Conservation (phyloP, 1,284 basidiomycete genomes). For the Trichosporon coremiiforme region DNA sequence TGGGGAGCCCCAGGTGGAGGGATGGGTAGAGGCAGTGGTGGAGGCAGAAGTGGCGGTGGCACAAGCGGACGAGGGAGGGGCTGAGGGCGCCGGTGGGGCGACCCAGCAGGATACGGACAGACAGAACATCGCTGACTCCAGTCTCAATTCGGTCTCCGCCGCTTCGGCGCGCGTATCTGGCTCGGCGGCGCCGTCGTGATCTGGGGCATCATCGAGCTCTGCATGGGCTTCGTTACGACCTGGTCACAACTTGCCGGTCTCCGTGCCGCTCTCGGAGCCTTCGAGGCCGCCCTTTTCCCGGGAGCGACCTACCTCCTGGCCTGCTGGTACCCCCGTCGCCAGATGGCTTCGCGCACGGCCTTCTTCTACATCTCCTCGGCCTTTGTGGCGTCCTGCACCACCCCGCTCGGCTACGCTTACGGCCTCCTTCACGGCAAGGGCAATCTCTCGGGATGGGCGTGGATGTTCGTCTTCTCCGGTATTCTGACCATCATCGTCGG, state of each 20-base stretch:
- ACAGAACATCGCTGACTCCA: neutral
- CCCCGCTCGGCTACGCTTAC: constrained; percentile 27
- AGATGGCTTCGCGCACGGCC: constrained; percentile 50
- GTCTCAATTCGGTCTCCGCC: constrained; percentile 38
- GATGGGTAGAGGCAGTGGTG: too few species aligned
- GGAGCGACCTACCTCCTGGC: constrained; percentile 57
- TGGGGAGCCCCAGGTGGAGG: too few species aligned
- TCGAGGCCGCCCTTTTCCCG: constrained; percentile 53
- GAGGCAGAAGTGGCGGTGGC: too few species aligned
- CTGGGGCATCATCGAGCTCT: constrained; percentile 57
- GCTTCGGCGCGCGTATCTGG: constrained; percentile 32
- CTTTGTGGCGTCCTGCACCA: constrained; percentile 22
- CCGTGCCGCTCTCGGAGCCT: constrained; percentile 55
- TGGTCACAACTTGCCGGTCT: constrained; percentile 54
- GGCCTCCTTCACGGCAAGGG: constrained; percentile 26
- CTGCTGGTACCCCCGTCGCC: constrained; percentile 58
- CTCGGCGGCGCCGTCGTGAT: constrained; percentile 32
- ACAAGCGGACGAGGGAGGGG: too few species aligned
- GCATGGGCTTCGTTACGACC: constrained; percentile 48
- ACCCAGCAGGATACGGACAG: too few species aligned
- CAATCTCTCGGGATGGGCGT: constrained; percentile 8
- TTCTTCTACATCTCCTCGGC: constrained; percentile 31
- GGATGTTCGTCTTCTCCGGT: constrained; percentile 22
- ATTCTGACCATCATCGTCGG: constrained; percentile 39
- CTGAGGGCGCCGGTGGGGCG: too few species aligned